Percentiles rank a stretch among this genome's conserved stretches.
phyloP scores from a whole-genome alignment of 306 rosid species.

The Cucumis cinereus region DNA sequence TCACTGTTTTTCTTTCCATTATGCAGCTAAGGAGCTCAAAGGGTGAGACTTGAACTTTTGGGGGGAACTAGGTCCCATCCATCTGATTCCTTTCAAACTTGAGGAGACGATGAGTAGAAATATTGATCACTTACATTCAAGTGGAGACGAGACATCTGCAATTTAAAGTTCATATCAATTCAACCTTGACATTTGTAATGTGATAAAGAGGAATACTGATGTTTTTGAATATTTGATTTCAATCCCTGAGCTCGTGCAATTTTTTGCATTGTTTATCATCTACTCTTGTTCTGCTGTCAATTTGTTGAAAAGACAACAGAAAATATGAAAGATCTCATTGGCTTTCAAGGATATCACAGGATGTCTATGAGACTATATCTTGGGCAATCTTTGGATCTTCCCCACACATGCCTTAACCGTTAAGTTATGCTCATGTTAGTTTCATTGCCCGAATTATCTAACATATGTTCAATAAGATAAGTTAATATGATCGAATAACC shows the following conservation, averaged over 20 bases:
- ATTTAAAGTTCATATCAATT: background rate
- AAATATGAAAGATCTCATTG: background rate
- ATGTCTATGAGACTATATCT: background rate
- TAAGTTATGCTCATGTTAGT: background rate
- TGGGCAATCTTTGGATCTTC: background rate
- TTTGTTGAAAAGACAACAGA: background rate
- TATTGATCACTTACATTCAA: background rate
- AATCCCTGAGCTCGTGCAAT: background rate
- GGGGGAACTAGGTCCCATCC: background rate
- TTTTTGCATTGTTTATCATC: background rate
- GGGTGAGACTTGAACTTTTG: background rate
- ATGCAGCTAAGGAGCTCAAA: background rate
- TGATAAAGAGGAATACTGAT: background rate
- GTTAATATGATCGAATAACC: no score
- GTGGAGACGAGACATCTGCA: background rate
- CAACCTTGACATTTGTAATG: constrained; percentile 1
- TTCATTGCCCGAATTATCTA: background rate
- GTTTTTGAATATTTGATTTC: background rate
- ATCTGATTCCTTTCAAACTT: background rate
- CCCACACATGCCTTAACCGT: background rate
- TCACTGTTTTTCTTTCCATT: background rate
- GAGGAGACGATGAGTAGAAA: background rate
- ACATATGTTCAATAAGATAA: no score
- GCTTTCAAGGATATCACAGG: background rate
- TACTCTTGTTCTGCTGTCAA: background rate